These are phyloP conservation scores for Logfia minima DNA, from an alignment of 129 eudicot genomes.

Conservation along the genomic window DNA sequence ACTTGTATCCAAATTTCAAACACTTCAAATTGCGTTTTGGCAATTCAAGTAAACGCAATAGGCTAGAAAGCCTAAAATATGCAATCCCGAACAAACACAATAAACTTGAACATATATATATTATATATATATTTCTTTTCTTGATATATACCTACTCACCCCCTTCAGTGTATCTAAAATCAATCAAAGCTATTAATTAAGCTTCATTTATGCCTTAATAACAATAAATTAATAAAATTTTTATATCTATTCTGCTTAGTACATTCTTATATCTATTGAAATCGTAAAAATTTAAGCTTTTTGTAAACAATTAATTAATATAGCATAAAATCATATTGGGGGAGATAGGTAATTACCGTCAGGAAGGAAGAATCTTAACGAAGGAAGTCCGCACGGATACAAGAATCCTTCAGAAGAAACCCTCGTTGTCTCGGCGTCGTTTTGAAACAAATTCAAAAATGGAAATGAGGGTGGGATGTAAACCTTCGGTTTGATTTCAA, in stretches of 20 bases:
- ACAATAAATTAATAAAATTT: background rate
- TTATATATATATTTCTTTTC: no score
- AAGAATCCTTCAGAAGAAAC: constrained; percentile 44
- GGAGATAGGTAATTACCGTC: constrained; percentile 53
- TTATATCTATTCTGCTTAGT: background rate
- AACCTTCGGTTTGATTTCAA: constrained; percentile 33
- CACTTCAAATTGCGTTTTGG: no score
- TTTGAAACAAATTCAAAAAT: constrained; percentile 41
- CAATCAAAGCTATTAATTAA: no score
- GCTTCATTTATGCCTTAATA: no score
- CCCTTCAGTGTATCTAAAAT: no score
- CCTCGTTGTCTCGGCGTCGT: constrained; percentile 37
- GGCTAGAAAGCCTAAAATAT: no score
- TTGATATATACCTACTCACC: no score
- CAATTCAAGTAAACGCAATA: no score
- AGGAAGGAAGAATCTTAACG: constrained; percentile 68
- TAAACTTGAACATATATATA: background rate
- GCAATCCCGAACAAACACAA: no score
- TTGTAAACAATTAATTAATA: background rate
- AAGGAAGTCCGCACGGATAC: constrained; percentile 75
- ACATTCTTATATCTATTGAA: background rate
- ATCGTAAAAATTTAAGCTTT: no score
- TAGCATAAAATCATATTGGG: constrained; percentile 17
- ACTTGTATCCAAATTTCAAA: no score
- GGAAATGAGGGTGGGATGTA: constrained; percentile 35